Evolutionary conservation across 345 rosid genomes (phyloP).

Genomic region (Citrus cavaleriei): DNA sequence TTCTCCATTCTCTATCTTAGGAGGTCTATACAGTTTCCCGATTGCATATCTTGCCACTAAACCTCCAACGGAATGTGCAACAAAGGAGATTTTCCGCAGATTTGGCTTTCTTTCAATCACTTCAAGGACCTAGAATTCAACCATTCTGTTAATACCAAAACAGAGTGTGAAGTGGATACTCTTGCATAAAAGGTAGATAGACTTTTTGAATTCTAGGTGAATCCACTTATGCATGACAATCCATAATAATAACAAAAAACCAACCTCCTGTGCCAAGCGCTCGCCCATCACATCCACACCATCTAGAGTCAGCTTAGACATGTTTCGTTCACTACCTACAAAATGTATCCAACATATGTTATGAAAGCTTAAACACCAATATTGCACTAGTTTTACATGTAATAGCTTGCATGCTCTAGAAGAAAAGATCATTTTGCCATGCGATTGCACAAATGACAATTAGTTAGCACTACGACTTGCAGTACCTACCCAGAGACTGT

Average conservation of each 20-base stretch:
- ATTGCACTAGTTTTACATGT: not conserved
- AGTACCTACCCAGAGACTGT: not conserved
- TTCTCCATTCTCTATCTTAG: conserved; percentile 28
- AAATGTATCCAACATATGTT: not conserved
- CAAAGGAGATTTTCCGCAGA: conserved; percentile 77
- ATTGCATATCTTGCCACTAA: conserved; percentile 91
- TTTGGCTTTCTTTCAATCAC: conserved; percentile 60
- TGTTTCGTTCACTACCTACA: conserved; percentile 82
- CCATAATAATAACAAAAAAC: conserved; percentile 1
- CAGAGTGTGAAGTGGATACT: not conserved
- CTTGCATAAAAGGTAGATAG: not conserved
- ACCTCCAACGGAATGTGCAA: conserved; percentile 90
- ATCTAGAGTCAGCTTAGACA: conserved; percentile 60
- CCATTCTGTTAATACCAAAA: not conserved
- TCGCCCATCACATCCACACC: conserved; percentile 99
- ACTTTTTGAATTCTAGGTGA: not conserved
- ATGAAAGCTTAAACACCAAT: not conserved
- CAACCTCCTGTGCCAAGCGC: conserved; percentile 81
- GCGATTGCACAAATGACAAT: not conserved
- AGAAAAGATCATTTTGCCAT: not conserved
- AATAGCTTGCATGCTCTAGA: not conserved
- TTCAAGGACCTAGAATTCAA: conserved; percentile 65
- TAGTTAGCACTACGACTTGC: not conserved
- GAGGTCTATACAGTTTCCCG: conserved; percentile 76
- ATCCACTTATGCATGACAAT: not conserved